Percentiles rank a stretch among this genome's conserved stretches.
Evolutionary conservation across 73 alveolate species (phyloP).

Genomic region (Paramecium biaurelia): DNA sequence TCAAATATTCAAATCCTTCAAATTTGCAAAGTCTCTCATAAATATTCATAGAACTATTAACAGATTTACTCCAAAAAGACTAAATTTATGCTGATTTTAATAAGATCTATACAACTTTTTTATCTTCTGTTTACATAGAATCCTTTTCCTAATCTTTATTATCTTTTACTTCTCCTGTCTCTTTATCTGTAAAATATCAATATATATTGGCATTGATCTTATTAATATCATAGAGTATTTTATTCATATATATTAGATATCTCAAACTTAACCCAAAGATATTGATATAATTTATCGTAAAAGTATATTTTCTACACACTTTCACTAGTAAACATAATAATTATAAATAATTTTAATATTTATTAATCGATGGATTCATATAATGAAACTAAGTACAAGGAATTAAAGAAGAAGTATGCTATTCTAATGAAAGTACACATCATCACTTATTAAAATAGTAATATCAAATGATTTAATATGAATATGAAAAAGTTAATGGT

Average conservation of each 20-base stretch:
- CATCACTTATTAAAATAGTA: neutral
- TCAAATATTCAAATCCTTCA: constrained; percentile 43
- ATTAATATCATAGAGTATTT: neutral
- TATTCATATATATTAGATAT: neutral
- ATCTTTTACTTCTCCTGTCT: constrained; percentile 17
- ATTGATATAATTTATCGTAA: constrained; percentile 10
- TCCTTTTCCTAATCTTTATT: too few relatives aligned
- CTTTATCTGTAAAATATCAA: constrained; percentile 8
- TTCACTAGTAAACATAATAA: neutral
- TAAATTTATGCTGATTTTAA: neutral
- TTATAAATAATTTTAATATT: neutral
- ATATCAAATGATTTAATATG: neutral
- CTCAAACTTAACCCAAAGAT: constrained; percentile 3
- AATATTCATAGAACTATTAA: too few relatives aligned
- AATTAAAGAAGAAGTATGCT: constrained; percentile 14
- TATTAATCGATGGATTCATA: neutral
- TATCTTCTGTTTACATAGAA: constrained; percentile 22
- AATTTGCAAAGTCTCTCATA: constrained; percentile 9
- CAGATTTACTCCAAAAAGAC: constrained; percentile 46
- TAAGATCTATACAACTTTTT: neutral
- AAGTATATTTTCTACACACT: neutral
- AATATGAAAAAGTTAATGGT: constrained; percentile 13
- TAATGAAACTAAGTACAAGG: neutral
- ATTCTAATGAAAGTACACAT: neutral
- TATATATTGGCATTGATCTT: constrained; percentile 9